Evolutionary conservation across 2,329 filamentous ascomycete genomes (phyloP), one percentile per base, ranked within the genome.

Genomic region (Beauveria sp.): DNA sequence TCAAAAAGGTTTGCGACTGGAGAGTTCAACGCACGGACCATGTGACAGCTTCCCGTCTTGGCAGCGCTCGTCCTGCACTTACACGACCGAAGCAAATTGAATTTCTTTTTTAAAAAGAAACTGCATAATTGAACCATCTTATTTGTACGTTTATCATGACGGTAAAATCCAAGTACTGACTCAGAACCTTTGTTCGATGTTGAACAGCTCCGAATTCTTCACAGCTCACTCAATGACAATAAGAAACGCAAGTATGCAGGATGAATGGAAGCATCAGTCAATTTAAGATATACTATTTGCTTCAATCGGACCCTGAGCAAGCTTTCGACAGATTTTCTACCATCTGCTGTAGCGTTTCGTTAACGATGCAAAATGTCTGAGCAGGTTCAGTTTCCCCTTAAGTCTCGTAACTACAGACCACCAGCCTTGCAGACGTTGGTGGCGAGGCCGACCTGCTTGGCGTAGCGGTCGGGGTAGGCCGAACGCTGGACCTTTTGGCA

Each of bases 401-500:
- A 38, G 34, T 40, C 26, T 26, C 22, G 5, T 6, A 56, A 38
- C 45, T 60, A 66, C 46, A 66, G 31, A 26, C 66, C 66, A 31
- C 60, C 66, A 14, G 65, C 67, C 43, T 62, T 53, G 58, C 67
- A 68, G 26, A 68, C 55, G 16, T 59, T 60, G 38, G 54, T 59
- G 22, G 67, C 67, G 24, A 57, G 24, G n/a, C 38, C 51, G 9
- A 67, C 64, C 18, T 64, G 50, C 64, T 64, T 64, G 20, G 45
- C 45, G 24, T 67, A 68, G 50, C 61, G 56, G 42, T 63, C 63
- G 14, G 66, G 67, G n/a, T 60, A 63, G 10, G 52, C 64, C n/a
- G 67, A 68, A 43, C 63, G 46, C 66, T 68, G 67, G 28, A 68
- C 66, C 60, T 54, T 64, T 49, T 68, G 67, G 67, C 66, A 67